phyloP scores from a whole-genome alignment of 352 stramenopile species.

The Aphanomyces stellatus region DNA sequence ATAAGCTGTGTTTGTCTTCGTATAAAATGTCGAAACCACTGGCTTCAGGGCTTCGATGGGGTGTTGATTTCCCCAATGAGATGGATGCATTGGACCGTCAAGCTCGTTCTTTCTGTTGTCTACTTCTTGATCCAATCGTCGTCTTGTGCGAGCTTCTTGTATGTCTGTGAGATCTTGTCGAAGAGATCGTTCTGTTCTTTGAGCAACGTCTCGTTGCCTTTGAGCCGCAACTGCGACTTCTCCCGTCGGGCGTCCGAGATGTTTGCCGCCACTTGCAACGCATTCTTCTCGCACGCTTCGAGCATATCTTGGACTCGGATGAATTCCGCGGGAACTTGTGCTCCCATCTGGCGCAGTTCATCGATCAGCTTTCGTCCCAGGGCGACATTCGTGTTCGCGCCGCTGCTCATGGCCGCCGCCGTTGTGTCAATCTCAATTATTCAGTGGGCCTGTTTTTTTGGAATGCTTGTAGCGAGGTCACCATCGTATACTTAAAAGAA shows the following conservation, averaged over 20 bases:
- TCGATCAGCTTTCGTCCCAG: conserved; percentile 11
- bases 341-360: not conserved
- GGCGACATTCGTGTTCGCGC: conserved; percentile 2
- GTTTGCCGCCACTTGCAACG: conserved; percentile 4
- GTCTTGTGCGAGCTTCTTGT: not conserved
- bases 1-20: too few species aligned
- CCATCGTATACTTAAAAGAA: too few species aligned
- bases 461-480: not conserved
- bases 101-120: not conserved
- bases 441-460: too few species aligned
- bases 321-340: not conserved
- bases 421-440: not conserved
- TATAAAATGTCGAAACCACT: too few species aligned
- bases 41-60: too few species aligned
- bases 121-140: conserved; percentile 16
- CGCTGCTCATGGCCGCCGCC: not conserved
- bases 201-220: conserved; percentile 3
- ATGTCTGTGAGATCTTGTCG: not conserved
- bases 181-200: conserved; percentile 14
- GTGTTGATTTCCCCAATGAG: too few species aligned
- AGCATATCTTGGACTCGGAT: conserved; percentile 2
- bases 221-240: conserved; percentile 10
- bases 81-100: too few species aligned
- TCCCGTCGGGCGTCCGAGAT: conserved; percentile 6
- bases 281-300: conserved; percentile 7